phyloP scores from a whole-genome alignment of 345 rosid species.

The Murraya paniculata region DNA sequence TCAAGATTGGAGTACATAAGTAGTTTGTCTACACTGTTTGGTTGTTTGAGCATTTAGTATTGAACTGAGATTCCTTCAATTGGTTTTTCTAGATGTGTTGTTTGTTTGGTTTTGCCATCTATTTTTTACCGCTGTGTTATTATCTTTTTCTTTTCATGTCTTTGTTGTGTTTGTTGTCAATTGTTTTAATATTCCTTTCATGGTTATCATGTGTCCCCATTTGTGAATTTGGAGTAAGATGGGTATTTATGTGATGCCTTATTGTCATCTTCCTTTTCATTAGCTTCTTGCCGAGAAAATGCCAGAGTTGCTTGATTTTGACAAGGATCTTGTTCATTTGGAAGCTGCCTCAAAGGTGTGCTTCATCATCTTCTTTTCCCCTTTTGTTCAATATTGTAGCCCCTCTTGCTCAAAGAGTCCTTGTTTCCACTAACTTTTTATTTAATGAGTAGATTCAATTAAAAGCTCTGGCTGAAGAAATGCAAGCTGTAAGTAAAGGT shows the following conservation, averaged over 20 bases:
- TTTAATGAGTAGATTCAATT: slow-evolving; percentile 68
- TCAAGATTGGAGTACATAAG: neutral
- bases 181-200: neutral
- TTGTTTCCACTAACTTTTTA: slow-evolving; percentile 6
- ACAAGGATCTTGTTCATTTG: slow-evolving; percentile 78
- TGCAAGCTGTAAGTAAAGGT: slow-evolving; percentile 98
- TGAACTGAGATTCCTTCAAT: neutral
- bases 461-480: slow-evolving; percentile 95
- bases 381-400: neutral
- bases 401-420: neutral
- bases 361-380: neutral
- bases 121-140: neutral
- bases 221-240: neutral
- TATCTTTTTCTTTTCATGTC: neutral
- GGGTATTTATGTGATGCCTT: neutral
- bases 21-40: neutral
- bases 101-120: neutral
- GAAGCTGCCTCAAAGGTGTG: slow-evolving; percentile 97
- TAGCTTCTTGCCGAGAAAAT: slow-evolving; percentile 93
- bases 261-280: slow-evolving; percentile 18
- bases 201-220: neutral
- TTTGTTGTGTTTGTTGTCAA: neutral
- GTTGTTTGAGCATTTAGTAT: neutral
- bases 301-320: slow-evolving; percentile 89
- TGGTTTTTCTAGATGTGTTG: neutral